Base-by-base conservation (phyloP, 2,329 filamentous ascomycete genomes). In the Penicillium griseofulvum region DNA sequence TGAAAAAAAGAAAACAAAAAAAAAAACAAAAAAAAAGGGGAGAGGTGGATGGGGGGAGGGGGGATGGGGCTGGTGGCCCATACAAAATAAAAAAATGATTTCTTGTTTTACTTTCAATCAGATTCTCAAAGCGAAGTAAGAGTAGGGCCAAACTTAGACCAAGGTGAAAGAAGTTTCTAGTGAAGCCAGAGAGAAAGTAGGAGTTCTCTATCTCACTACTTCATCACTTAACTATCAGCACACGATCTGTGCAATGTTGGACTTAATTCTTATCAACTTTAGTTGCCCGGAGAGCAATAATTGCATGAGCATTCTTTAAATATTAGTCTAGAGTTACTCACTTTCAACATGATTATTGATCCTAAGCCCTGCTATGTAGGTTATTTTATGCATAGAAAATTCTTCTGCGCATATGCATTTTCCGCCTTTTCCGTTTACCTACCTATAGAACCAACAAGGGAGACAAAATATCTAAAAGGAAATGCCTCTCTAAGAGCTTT, bases 31-130 rank as follows among this genome's bases (percentile, higher is more conserved):
- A 24, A 43, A 43, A 9, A n/a, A 41, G 36, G 12, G 10, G 33
- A 14, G n/a, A 7, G 38, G 12, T 16, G 28, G 42, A 10, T 14
- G 5, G 12, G 46, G 14, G 24, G n/a, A 19, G 9, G 34, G 45
- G 36, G 52, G 49, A 38, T 33, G 2, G 42, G 39, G 41, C 31
- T 12, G 33, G 26, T 33, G 39, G 52, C 28, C 41, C 46, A 14
- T 49, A 44, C 31, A 50, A 50, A 39, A 50, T 42, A 50, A 43
- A 49, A 54, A 49, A 26, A n/a, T 43, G 26, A 10, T 17, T 26
- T 50, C 19, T 50, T 49, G 49, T 36, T 51, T 52, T 7, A 49
- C 10, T 37, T 42, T 31, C 28, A 49, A 24, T 42, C 19, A 22
- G 6, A 26, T 49, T 22, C 14, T n/a, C 24, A 42, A 17, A 42